Percentiles rank a stretch among this genome's conserved stretches.
phyloP scores from a whole-genome alignment of 371 early-diverging fungal species.

The Dinochytrium kinnereticum region DNA sequence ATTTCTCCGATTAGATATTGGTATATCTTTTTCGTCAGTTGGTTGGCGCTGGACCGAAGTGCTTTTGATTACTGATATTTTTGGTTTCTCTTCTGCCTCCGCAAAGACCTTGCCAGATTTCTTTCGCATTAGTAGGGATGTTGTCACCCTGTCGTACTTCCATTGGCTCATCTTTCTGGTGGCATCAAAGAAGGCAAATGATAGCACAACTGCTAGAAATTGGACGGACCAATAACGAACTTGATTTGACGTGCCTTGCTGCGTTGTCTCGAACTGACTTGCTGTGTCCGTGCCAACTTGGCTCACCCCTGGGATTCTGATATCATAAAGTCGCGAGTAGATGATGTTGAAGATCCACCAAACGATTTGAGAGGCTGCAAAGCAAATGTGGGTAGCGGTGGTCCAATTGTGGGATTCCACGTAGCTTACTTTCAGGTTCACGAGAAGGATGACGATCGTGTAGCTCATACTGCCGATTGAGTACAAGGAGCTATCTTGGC shows the following conservation, averaged over 20 bases:
- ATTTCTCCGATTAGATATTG: not conserved
- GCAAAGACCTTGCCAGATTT: not conserved
- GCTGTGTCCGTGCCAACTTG: not conserved
- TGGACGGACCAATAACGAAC: not conserved
- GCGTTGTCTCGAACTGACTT: not conserved
- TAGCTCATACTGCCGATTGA: constrained; percentile 30
- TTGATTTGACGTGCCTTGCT: not conserved
- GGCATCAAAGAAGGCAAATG: constrained; percentile 5
- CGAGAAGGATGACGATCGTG: constrained; percentile 31
- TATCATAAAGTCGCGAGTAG: not conserved
- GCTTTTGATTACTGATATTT: not conserved
- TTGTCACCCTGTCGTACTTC: constrained; percentile 3
- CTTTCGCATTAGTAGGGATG: not conserved
- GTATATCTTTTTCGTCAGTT: not conserved
- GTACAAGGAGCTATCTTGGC: constrained; percentile 32
- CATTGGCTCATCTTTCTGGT: not conserved
- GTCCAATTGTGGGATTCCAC: constrained; percentile 33
- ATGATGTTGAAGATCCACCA: constrained; percentile 8
- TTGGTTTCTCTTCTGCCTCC: not conserved
- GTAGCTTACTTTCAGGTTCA: constrained; percentile 34
- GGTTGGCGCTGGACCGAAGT: not conserved
- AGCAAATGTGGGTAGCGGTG: constrained; percentile 19
- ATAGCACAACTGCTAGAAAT: not conserved
- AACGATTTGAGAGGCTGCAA: not conserved
- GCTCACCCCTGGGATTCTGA: not conserved